Percentiles rank a stretch among this genome's conserved stretches.
Evolutionary conservation across 805 yeast species (phyloP).

Genomic region (Wilhelminamyces savonicus): DNA sequence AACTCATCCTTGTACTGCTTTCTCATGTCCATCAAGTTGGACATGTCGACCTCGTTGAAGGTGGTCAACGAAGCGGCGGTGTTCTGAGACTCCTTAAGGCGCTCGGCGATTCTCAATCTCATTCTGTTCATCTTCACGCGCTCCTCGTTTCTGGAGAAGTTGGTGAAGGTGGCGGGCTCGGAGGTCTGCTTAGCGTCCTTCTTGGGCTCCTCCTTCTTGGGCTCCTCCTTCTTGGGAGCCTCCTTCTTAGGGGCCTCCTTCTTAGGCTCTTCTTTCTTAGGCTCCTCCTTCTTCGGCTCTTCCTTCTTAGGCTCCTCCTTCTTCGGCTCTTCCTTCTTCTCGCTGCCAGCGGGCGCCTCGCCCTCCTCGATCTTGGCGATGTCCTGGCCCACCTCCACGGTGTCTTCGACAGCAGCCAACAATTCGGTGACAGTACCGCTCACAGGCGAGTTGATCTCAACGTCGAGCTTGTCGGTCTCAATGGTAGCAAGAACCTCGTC

Average conservation of each 20-base stretch:
- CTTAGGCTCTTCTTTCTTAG: slow-evolving; percentile 19
- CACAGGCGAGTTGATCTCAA: slow-evolving; percentile 92
- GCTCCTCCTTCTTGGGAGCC: slow-evolving; percentile 26
- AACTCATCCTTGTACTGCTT: slow-evolving; percentile 95
- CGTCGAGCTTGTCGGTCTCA: slow-evolving; percentile 97
- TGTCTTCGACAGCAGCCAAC: slow-evolving; percentile 79
- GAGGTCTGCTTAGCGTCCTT: slow-evolving; percentile 4
- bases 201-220: slow-evolving; percentile 7
- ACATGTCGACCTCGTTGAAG: slow-evolving; percentile 97
- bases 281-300: slow-evolving; percentile 13
- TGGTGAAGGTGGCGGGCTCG: slow-evolving; percentile 30
- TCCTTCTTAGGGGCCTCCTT: slow-evolving; percentile 22
- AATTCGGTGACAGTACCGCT: slow-evolving; percentile 85
- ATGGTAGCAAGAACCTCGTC: slow-evolving; percentile 95
- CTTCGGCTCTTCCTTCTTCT: slow-evolving; percentile 12
- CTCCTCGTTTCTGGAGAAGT: slow-evolving; percentile 78
- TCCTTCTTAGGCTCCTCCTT: slow-evolving; percentile 10
- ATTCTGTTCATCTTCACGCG: slow-evolving; percentile 98
- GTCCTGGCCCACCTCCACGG: slow-evolving; percentile 95
- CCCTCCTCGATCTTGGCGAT: slow-evolving; percentile 78
- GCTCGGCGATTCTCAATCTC: slow-evolving; percentile 98
- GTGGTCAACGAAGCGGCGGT: slow-evolving; percentile 98
- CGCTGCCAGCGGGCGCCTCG: slow-evolving; percentile 21
- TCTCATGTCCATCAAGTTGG: slow-evolving; percentile 86
- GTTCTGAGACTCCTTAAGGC: slow-evolving; percentile 98